Conservation (phyloP, 768 basidiomycete genomes). For the Kwoniella dendrophila region DNA sequence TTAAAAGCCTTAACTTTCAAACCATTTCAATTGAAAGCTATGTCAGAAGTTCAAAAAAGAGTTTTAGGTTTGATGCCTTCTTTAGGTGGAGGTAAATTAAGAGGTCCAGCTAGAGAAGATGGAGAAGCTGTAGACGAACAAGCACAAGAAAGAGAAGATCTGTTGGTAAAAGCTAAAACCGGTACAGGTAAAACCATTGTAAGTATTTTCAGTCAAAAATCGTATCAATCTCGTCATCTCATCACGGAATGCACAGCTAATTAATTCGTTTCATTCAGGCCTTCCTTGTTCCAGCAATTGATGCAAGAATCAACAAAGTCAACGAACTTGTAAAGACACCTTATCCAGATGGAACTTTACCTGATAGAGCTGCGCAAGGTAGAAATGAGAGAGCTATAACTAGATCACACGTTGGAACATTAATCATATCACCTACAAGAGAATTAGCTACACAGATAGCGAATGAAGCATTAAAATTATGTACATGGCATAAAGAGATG, state of each 20-base stretch:
- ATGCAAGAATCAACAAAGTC: constrained; percentile 70
- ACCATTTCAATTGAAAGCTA: constrained; percentile 69
- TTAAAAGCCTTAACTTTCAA: constrained; percentile 65
- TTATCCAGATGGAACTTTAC: constrained; percentile 59
- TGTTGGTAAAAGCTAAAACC: constrained; percentile 83
- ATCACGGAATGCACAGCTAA: not conserved
- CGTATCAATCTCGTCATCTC: not conserved
- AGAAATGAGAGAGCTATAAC: constrained; percentile 47
- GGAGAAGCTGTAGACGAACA: constrained; percentile 30
- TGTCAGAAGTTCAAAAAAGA: constrained; percentile 80
- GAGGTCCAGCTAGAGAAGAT: constrained; percentile 31
- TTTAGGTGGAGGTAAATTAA: constrained; percentile 57
- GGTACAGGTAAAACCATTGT: constrained; percentile 83
- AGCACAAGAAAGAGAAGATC: constrained; percentile 59
- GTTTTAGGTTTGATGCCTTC: constrained; percentile 76
- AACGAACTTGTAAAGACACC: constrained; percentile 59
- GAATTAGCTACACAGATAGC: constrained; percentile 90
- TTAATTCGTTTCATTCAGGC: constrained; percentile 55
- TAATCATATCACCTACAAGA: constrained; percentile 86
- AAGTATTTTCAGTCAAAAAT: constrained; percentile 17
- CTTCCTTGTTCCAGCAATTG: constrained; percentile 83
- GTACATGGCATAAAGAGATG: constrained; percentile 65
- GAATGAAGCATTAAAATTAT: constrained; percentile 72
- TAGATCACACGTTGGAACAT: constrained; percentile 64
- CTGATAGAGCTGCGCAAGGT: constrained; percentile 33